phyloP scores from a whole-genome alignment of 106 monocot genomes.

The Phalaenopsis equestris region DNA sequence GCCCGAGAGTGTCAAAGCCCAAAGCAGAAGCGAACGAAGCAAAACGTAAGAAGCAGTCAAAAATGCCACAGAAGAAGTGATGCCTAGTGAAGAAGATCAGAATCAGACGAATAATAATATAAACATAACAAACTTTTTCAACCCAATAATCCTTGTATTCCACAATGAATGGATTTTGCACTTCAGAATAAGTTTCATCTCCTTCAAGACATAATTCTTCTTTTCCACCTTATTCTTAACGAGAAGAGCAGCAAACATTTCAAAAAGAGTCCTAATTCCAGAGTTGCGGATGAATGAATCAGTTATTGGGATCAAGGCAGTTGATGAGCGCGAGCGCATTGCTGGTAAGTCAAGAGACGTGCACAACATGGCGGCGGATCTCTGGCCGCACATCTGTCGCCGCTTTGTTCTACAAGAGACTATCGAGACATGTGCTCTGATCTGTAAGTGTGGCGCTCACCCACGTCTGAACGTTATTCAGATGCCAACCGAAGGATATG shows the following conservation, averaged over 20 bases:
- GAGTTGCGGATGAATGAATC: neutral
- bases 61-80: no score
- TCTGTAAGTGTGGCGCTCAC: slow-evolving; percentile 70
- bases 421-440: slow-evolving; percentile 50
- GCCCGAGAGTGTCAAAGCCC: no score
- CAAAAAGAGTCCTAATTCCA: neutral
- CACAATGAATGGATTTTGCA: no score
- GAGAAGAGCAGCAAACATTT: neutral
- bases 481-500: slow-evolving; percentile 29
- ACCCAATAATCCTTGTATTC: no score
- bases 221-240: neutral
- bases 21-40: no score
- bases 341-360: slow-evolving; percentile 50
- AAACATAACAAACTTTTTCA: no score
- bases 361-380: slow-evolving; percentile 33
- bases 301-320: slow-evolving; percentile 14
- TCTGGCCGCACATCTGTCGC: slow-evolving; percentile 8
- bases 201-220: no score
- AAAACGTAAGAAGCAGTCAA: no score
- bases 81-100: no score
- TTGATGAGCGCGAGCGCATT: slow-evolving; percentile 89
- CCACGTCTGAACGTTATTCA: slow-evolving; percentile 73
- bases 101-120: no score
- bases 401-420: slow-evolving; percentile 14
- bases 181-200: no score